Percentiles rank a stretch among this genome's conserved stretches.
Conservation (phyloP, 2,329 filamentous ascomycete genomes). For the Neofusicoccum parvum region DNA sequence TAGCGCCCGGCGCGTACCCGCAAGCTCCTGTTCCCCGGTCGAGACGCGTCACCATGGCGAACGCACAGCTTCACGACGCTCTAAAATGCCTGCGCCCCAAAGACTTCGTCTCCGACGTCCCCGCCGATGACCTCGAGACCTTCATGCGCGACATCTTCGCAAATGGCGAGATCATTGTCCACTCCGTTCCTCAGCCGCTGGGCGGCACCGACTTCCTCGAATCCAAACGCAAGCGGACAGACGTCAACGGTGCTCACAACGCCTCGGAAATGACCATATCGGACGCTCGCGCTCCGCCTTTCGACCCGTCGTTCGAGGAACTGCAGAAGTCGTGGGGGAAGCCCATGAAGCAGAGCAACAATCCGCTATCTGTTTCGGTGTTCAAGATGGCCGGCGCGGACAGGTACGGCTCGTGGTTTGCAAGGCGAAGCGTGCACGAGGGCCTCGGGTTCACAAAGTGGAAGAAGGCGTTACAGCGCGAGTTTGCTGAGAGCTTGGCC, state of each 20-base stretch:
- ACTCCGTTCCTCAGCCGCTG: constrained; percentile 69
- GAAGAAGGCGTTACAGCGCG: constrained; percentile 73
- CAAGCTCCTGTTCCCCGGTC: neutral
- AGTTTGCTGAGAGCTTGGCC: constrained; percentile 78
- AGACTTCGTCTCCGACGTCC: constrained; percentile 46
- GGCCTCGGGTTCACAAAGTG: constrained; percentile 76
- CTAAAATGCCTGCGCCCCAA: constrained; percentile 47
- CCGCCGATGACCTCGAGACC: constrained; percentile 41
- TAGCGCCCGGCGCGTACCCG: neutral
- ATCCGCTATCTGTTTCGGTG: constrained; percentile 73
- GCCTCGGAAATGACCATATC: constrained; percentile 58
- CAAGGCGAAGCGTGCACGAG: constrained; percentile 78
- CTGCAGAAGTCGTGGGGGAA: constrained; percentile 86
- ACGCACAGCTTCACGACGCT: constrained; percentile 45
- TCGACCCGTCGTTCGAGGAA: constrained; percentile 56
- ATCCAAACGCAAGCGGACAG: constrained; percentile 59
- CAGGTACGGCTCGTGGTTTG: constrained; percentile 87
- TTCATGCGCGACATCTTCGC: constrained; percentile 47
- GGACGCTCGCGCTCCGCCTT: constrained; percentile 50
- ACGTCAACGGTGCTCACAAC: constrained; percentile 54
- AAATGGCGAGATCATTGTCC: constrained; percentile 70
- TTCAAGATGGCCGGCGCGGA: constrained; percentile 81
- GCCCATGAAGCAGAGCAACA: constrained; percentile 74
- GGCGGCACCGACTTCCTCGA: constrained; percentile 48
- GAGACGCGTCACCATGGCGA: constrained; percentile 10